Conservation (phyloP, 2,329 filamentous ascomycete species). For the Lachnellula arida region DNA sequence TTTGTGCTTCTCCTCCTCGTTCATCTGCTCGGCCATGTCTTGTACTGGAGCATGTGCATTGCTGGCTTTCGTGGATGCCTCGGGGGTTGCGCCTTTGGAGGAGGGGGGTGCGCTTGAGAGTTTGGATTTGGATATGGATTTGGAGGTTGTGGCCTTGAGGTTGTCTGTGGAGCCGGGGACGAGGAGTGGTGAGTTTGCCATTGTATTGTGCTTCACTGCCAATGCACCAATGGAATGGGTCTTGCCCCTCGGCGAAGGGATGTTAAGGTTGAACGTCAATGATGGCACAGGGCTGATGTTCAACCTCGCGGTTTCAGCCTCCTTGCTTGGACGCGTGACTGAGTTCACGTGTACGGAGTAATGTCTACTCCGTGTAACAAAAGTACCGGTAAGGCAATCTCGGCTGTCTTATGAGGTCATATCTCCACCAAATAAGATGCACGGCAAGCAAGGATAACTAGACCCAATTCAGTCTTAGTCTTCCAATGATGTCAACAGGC, state of each 20-base stretch:
- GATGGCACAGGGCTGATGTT: not conserved
- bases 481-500: no score
- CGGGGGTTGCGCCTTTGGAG: slow-evolving; percentile 17
- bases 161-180: slow-evolving; percentile 18
- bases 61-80: slow-evolving; percentile 8
- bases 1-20: slow-evolving; percentile 77
- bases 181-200: slow-evolving; percentile 24
- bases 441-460: no score
- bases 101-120: slow-evolving; percentile 13
- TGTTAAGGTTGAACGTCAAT: not conserved
- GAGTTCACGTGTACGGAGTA: no score
- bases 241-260: not conserved
- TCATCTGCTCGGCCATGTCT: slow-evolving; percentile 73
- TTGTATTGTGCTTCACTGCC: no score
- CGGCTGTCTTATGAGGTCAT: no score
- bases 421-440: no score
- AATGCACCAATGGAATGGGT: not conserved
- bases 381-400: no score
- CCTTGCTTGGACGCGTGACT: no score
- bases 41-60: slow-evolving; percentile 29
- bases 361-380: no score
- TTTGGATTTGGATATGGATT: slow-evolving; percentile 9
- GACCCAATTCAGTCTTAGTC: no score
- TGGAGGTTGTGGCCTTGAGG: not conserved
- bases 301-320: no score